phyloP scores from a whole-genome alignment of 2,329 filamentous ascomycete genomes.

The Penicillium griseofulvum region DNA sequence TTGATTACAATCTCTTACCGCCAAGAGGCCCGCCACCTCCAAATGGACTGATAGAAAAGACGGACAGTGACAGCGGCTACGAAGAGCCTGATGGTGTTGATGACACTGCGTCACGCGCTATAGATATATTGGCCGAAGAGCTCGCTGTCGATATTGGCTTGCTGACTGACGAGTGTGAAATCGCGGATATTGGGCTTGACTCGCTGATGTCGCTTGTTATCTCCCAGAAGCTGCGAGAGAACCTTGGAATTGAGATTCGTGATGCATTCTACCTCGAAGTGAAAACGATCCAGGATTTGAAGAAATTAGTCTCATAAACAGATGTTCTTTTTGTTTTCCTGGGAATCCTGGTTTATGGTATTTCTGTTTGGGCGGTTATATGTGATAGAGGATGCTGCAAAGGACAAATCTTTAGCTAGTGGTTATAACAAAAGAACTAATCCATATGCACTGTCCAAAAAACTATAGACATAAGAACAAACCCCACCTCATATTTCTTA shows the following conservation, averaged over 20 bases:
- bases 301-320: not conserved
- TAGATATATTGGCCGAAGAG: not conserved
- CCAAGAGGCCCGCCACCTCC: not conserved
- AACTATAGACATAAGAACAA: no score
- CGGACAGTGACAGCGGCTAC: not conserved
- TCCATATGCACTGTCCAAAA: no score
- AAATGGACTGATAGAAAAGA: not conserved
- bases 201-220: slow-evolving; percentile 36
- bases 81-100: not conserved
- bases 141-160: not conserved
- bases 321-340: not conserved
- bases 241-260: not conserved
- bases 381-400: no score
- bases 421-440: no score
- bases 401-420: no score
- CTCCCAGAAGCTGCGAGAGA: slow-evolving; percentile 26
- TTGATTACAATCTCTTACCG: not conserved
- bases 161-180: not conserved
- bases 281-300: slow-evolving; percentile 3
- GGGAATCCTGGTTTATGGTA: no score
- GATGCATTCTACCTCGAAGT: slow-evolving; percentile 5
- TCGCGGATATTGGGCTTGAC: slow-evolving; percentile 34
- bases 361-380: no score
- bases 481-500: no score
- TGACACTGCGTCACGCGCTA: not conserved